These are phyloP conservation scores for Trichoderma koningiopsis DNA, from an alignment of 2,329 filamentous ascomycete genomes.

Conservation along the genomic window DNA sequence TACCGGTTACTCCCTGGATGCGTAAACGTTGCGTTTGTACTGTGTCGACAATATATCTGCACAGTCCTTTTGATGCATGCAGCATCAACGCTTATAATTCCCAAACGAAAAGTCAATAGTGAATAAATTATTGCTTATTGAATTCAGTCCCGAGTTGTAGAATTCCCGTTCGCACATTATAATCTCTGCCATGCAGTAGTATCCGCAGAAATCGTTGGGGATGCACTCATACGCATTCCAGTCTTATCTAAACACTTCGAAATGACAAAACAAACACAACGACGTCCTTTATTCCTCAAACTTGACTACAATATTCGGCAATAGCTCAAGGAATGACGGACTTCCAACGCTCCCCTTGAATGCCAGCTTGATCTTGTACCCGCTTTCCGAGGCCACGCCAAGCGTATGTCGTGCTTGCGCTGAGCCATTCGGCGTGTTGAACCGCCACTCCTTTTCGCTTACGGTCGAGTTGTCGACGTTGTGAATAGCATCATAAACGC, in stretches of 20 bases:
- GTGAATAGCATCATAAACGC: constrained; percentile 38
- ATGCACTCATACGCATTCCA: neutral
- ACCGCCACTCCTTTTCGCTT: constrained; percentile 20
- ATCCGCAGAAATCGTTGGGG: too few species aligned
- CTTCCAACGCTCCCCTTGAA: constrained; percentile 25
- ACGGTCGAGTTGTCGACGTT: neutral
- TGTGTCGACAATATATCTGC: neutral
- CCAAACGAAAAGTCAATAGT: too few species aligned
- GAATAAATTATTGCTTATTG: too few species aligned
- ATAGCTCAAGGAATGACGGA: constrained; percentile 29
- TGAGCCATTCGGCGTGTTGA: constrained; percentile 25
- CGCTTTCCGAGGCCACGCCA: constrained; percentile 10
- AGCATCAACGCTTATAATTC: too few species aligned
- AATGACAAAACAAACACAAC: neutral
- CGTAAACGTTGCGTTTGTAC: neutral
- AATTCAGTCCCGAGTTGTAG: too few species aligned
- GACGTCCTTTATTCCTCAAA: constrained; percentile 19
- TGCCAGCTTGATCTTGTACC: constrained; percentile 24
- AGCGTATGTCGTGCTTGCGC: constrained; percentile 25
- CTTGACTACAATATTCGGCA: constrained; percentile 29
- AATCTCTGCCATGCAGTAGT: too few species aligned
- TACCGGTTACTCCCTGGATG: neutral
- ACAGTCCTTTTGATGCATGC: neutral
- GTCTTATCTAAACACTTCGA: neutral
- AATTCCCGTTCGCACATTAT: too few species aligned